Evolutionary conservation across 2,329 filamentous ascomycete genomes (phyloP), one percentile per base, ranked within the genome.

Genomic region (Fusarium compactum): DNA sequence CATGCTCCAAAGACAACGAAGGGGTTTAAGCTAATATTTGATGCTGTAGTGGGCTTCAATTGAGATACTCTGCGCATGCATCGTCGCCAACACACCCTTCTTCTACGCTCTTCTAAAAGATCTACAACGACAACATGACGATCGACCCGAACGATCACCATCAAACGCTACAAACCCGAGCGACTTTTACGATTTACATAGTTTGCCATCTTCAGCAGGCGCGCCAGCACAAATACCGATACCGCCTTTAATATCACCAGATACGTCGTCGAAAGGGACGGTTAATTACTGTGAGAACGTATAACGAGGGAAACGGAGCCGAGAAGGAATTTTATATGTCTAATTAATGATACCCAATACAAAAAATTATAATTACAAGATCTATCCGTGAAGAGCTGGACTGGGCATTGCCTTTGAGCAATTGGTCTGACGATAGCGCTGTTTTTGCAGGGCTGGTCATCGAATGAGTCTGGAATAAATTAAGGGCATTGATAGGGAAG

Each of bases 71-170:
- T 78, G 77, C 66, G 76, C 75, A 4, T 78, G 77, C 41, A 59
- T 78, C 24, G 77, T 78, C 15, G 72, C 77, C 29, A 78, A 78
- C 40, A 75, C 77, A 0, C 69, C 77, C 3, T 78, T 78, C 50
- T 78, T 69, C 44, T 78, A 76, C 62, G 76, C 76, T 0, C 53
- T 78, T 0, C 27, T 76, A 9, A 76, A 76, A 44, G 76, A 78
- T 8, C 44, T 74, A 12, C 69, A 77, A 30, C 66, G 73, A 38
- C 68, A 71, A 20, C 76, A 78, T 47, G 70, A 76, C 18, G 67
- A 70, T 15, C 48, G 67, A 46, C 67, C 66, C 8, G 55, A 55
- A 20, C 29, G 67, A 50, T 62, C 67, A 27, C 63, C 67, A 0
- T 70, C 67, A 2, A 70, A 63, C 3, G 51, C 54, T 16, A 66